Percentiles rank a stretch among this genome's conserved stretches.
Evolutionary conservation across 495 filamentous ascomycete species (phyloP).

Genomic region (Hyaloscypha bicolor): DNA sequence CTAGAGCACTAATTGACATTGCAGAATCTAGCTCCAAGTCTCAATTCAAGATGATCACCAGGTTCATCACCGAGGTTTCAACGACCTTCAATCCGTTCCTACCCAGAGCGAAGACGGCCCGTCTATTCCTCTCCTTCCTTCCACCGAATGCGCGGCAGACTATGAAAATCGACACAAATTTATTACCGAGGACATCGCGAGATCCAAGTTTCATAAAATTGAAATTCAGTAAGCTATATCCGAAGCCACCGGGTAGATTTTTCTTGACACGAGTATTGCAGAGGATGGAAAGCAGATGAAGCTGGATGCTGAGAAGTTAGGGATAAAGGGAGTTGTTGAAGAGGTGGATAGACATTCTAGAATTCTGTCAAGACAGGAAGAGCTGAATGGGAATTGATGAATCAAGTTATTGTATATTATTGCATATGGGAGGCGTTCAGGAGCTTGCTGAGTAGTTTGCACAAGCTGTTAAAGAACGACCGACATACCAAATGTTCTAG

Average conservation of each 20-base stretch:
- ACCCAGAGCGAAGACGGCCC: conserved; percentile 71
- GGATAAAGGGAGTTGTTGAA: conserved; percentile 83
- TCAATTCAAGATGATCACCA: conserved; percentile 73
- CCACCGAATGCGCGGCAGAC: conserved; percentile 71
- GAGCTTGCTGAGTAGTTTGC: background rate
- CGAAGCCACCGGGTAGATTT: background rate
- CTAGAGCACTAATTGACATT: background rate
- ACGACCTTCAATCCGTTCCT: conserved; percentile 93
- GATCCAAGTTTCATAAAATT: conserved; percentile 66
- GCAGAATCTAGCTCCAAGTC: conserved; percentile 1
- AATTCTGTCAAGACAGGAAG: conserved; percentile 75
- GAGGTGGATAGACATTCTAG: conserved; percentile 91
- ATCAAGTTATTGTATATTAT: conserved; percentile 12
- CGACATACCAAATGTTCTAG: no score
- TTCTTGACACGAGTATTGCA: conserved; percentile 37
- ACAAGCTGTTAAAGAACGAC: background rate
- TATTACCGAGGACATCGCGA: conserved; percentile 68
- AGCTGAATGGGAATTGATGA: conserved; percentile 58
- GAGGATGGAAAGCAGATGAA: conserved; percentile 83
- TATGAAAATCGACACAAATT: conserved; percentile 77
- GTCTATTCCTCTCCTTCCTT: conserved; percentile 85
- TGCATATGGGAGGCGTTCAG: conserved; percentile 27
- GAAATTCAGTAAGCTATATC: conserved; percentile 71
- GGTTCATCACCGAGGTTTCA: conserved; percentile 80
- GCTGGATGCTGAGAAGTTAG: conserved; percentile 70